Evolutionary conservation across 2,329 filamentous ascomycete genomes (phyloP), one percentile per base, ranked within the genome.

Genomic region (Lithohypha guttulata): DNA sequence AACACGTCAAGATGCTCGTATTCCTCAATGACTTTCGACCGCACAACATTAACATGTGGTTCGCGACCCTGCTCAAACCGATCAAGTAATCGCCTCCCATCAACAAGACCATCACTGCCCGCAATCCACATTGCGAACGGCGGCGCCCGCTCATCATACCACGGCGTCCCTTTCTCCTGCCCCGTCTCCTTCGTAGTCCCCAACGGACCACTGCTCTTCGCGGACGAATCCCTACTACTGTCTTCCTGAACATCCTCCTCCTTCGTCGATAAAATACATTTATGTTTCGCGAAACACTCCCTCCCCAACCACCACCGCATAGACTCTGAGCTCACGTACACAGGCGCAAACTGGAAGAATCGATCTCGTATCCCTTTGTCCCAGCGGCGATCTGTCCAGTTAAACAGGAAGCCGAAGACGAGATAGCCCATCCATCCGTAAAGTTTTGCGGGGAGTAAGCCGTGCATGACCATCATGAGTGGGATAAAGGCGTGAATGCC

Each of bases 231-330:
- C n/a, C 39, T 20, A 17, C 34, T 43, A 39, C 2, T 50, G 40
- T 57, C 58, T 35, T 64, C 59, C 15, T 59, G 52, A 44, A 59
- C 61, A 35, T 79, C 74, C 39, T 81, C 76, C 45, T 87, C 81
- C 26, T 74, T 73, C 1, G 86, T 93, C 1, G 83, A 73, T 5
- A 95, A 65, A 36, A 95, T 93, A 55, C 87, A 95, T 56, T 83
- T 84, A 53, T 94, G 84, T 51, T 71, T 77, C 18, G 76, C 80
- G 53, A 93, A 95, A 50, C 86, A 86, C 51, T 91, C 84, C 3
- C 79, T 68, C 0, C 87, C 89, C 1, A 95, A 70, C 89, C 89
- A 95, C 89, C 89, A 96, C 4, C 84, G 71, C 84, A 95, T 94
- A 42, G 78, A 81, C 62, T 95, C 86, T 1, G 84, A 75, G 51